Base-by-base conservation (phyloP, 805 yeast genomes). In the Novakomyces olei region DNA sequence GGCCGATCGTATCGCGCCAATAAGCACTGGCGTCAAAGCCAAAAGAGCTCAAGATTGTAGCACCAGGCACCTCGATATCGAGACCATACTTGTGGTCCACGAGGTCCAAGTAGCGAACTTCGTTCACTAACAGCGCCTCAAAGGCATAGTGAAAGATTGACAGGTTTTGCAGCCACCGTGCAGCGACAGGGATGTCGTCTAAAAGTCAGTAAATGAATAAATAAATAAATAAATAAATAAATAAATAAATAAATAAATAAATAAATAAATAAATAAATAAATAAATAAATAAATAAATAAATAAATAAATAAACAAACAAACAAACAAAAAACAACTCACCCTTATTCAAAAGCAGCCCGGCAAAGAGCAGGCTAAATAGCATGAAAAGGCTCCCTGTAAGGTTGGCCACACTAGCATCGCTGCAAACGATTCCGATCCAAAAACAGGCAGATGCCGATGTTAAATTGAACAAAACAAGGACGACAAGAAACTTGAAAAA, bases 61-160 rank as follows among this genome's bases (percentile, higher is more conserved):
- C 96, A 7, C 98, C 98, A 0, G 98, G 98, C 10, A 88, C 91
- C 51, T 81, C 93, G 44, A 88, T 85, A 29, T 83, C 76, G 27
- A 88, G 62, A 0, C 98, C 98, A 46, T 74, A 85, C 53, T 88
- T 88, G 48, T 69, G 72, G 49, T 88, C 98, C 40, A 68, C 69
- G 44, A 88, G 60, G 9, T 79, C 71, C 48, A 88, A 61, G 23
- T 79, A 77, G 45, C 73, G 76, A 6, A 85, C 96, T 49, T 88
- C 98, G 51, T 88, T 88, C 35, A 88, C 83, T 3, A 81, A 63
- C 41, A 88, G 58, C 0, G 95, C 79, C 49, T 88, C 98, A 49
- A 85, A 88, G 0, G 93, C 95, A 47, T 81, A 88, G 51, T 88
- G 96, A 63, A 85, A 88, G 34, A 85, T 68, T 1, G 95, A 81